Conservation (phyloP, 2,329 filamentous ascomycete genomes). For the Arthroderma uncinatum region DNA sequence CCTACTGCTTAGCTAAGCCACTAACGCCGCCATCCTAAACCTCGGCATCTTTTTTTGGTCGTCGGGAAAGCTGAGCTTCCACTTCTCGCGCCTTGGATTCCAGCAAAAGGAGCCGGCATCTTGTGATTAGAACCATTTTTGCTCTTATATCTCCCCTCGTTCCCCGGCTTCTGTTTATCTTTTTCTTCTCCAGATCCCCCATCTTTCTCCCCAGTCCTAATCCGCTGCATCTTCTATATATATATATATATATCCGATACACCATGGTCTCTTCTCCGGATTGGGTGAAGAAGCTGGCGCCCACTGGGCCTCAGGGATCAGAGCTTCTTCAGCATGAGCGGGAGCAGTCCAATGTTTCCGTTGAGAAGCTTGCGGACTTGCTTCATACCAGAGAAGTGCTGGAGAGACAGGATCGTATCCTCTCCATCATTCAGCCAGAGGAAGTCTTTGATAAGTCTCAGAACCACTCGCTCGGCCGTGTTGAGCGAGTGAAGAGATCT, state of each 20-base stretch:
- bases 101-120: not conserved
- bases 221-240: too few relatives aligned
- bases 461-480: slow-evolving; percentile 62
- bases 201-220: not conserved
- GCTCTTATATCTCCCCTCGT: slow-evolving; percentile 12
- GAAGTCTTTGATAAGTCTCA: slow-evolving; percentile 66
- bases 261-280: slow-evolving; percentile 39
- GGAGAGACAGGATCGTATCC: slow-evolving; percentile 48
- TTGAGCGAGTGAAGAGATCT: slow-evolving; percentile 57
- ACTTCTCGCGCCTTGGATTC: not conserved
- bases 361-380: slow-evolving; percentile 56
- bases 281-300: slow-evolving; percentile 58
- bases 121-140: slow-evolving; percentile 2
- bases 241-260: not conserved
- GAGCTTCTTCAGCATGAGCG: slow-evolving; percentile 61
- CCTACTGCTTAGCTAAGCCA: not conserved
- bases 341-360: slow-evolving; percentile 53
- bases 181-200: not conserved
- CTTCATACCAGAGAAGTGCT: slow-evolving; percentile 57
- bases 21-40: not conserved
- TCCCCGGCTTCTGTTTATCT: not conserved
- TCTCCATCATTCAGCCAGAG: slow-evolving; percentile 55
- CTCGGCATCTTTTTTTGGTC: slow-evolving; percentile 3
- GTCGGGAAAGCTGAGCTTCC: not conserved
- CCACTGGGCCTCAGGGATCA: slow-evolving; percentile 54